Conservation (phyloP, 805 yeast species). For the Lipomyces mesembrius region DNA sequence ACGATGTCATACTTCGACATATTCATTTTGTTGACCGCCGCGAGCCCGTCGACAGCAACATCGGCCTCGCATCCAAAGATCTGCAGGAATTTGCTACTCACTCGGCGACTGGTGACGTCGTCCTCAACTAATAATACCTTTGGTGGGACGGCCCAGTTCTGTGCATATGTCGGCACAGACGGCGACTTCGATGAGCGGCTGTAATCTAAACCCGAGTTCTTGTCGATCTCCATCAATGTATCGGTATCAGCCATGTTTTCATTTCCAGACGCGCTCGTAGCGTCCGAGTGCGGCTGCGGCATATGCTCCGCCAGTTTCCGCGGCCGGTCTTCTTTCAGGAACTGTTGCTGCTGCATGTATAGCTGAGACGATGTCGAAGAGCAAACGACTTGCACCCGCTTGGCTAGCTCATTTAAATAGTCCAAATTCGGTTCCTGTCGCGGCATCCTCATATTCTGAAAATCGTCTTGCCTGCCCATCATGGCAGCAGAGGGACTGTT, state of each 20-base stretch:
- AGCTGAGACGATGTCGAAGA: constrained; percentile 36
- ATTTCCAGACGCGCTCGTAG: constrained; percentile 13
- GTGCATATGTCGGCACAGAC: constrained; percentile 26
- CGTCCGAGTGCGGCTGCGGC: constrained; percentile 7
- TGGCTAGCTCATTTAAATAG: constrained; percentile 31
- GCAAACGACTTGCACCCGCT: constrained; percentile 33
- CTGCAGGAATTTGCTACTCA: constrained; percentile 79
- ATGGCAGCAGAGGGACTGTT: constrained; percentile 18
- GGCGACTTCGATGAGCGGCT: constrained; percentile 31
- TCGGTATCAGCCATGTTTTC: constrained; percentile 26
- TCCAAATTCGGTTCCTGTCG: constrained; percentile 30
- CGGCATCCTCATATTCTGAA: constrained; percentile 11
- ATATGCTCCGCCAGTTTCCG: constrained; percentile 24
- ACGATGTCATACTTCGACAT: constrained; percentile 57
- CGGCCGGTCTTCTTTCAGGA: constrained; percentile 31
- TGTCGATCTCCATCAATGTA: constrained; percentile 23
- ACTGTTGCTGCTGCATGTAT: constrained; percentile 36
- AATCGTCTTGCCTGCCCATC: constrained; percentile 29
- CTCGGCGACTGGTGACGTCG: constrained; percentile 67
- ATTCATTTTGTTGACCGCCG: constrained; percentile 86
- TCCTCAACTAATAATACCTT: constrained; percentile 61
- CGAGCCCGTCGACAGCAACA: constrained; percentile 88
- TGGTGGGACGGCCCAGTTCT: constrained; percentile 49
- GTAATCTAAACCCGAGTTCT: constrained; percentile 19
- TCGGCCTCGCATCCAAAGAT: constrained; percentile 93